Percentiles rank a stretch among this genome's conserved stretches.
Evolutionary conservation across 306 rosid genomes (phyloP).

Genomic region (Cicer bijugum): DNA sequence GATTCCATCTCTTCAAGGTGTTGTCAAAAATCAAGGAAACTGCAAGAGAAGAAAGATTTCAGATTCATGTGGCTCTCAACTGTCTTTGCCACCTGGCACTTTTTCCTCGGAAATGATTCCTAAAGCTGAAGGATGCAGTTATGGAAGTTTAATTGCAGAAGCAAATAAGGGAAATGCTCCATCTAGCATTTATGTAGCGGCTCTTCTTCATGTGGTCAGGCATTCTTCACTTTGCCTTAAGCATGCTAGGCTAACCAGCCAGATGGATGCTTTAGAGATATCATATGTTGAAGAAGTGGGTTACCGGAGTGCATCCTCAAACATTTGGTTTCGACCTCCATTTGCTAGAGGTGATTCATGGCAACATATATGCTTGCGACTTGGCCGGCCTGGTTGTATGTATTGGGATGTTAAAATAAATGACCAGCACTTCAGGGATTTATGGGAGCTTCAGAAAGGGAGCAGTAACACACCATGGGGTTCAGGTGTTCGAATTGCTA

Average conservation of each 20-base stretch:
- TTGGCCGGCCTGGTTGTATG: constrained; percentile 98
- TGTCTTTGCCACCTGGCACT: constrained; percentile 56
- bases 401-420: constrained; percentile 96
- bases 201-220: constrained; percentile 93
- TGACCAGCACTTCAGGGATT: constrained; percentile 94
- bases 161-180: constrained; percentile 89
- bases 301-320: constrained; percentile 77
- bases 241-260: constrained; percentile 94
- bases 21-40: constrained; percentile 53
- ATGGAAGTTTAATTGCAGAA: constrained; percentile 79
- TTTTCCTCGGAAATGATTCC: constrained; percentile 58
- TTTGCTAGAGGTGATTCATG: constrained; percentile 88
- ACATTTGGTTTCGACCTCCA: constrained; percentile 97
- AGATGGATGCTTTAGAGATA: constrained; percentile 92
- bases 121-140: constrained; percentile 67
- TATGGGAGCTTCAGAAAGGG: constrained; percentile 99
- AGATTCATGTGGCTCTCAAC: constrained; percentile 53
- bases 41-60: constrained; percentile 72
- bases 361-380: constrained; percentile 92
- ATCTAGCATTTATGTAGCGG: constrained; percentile 83
- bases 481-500: constrained; percentile 93
- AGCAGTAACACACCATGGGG: constrained; percentile 85
- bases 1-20: constrained; percentile 84
- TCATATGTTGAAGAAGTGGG: constrained; percentile 96
- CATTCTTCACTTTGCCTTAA: constrained; percentile 91